Evolutionary conservation across 2,329 filamentous ascomycete species (phyloP), one percentile per base, ranked within the genome.

Genomic region (Didymella glomerata): DNA sequence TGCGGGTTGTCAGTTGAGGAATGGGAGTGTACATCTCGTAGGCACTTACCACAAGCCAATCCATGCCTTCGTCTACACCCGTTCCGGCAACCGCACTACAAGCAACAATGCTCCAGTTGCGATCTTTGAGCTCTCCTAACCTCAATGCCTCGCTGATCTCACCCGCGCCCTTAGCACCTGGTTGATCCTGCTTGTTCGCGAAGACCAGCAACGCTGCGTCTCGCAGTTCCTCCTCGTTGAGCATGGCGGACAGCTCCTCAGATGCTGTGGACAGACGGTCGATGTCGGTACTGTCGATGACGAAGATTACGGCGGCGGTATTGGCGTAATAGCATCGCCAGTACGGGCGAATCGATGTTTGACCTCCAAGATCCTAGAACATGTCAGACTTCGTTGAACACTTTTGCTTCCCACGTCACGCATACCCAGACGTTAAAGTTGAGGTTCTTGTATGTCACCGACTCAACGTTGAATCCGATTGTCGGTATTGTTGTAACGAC

Each of bases 281-380:
- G 74, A 98, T 96, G 84, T 99, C 95, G 68, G 95, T 99, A 41
- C 91, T 95, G 78, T 99, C 95, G 75, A 99, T 94, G 62, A 99
- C 95, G 82, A 99, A 99, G 73, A 99, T 94, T 67, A 99, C 95
- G 18, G 95, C 95, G 28, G 95, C 94, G 0, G 95, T 99, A 82
- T 99, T 98, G 76, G 93, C 92, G 76, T 98, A 99, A 85, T 99
- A 99, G 82, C 95, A 99, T 78, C 95, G 88, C 95, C 95, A 99
- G 83, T 99, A 99, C 2, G 95, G 95, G 67, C 95, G 88, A 77
- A 99, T 99, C 68, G 91, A 96, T n/a, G 95, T 99, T 84, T 99
- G 95, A 38, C 95, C 95, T 74, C 95, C 94, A 47, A 98, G 85
- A 82, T 98, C 94, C 89, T 91, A 54, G 25, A 22, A 44, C 36